phyloP scores from a whole-genome alignment of 805 yeast genomes.

The Helenozyma baotianmanensis region DNA sequence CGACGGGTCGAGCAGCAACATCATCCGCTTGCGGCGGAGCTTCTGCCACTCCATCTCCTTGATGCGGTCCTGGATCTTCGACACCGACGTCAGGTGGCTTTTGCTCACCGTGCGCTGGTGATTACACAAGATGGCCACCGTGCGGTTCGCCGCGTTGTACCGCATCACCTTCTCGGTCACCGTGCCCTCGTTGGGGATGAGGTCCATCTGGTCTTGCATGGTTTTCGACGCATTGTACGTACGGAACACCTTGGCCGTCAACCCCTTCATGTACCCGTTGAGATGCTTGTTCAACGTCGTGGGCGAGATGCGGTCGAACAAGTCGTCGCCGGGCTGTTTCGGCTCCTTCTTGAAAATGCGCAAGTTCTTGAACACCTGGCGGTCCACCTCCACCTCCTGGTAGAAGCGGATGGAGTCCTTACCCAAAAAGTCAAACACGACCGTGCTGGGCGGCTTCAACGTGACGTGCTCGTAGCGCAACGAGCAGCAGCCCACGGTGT shows the following conservation, averaged over 20 bases:
- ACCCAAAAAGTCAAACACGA: constrained; percentile 89
- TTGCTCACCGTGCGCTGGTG: constrained; percentile 93
- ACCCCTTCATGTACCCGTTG: constrained; percentile 86
- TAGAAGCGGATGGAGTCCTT: constrained; percentile 89
- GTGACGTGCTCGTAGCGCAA: constrained; percentile 86
- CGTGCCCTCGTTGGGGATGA: constrained; percentile 81
- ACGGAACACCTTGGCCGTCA: constrained; percentile 96
- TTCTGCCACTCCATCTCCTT: constrained; percentile 84
- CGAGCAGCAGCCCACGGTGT: constrained; percentile 97
- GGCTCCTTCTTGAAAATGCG: constrained; percentile 85
- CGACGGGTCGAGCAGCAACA: constrained; percentile 58
- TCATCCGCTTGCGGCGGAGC: constrained; percentile 65
- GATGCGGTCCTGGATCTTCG: constrained; percentile 70
- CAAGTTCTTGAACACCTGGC: constrained; percentile 87
- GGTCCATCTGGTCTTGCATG: constrained; percentile 90
- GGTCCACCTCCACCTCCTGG: constrained; percentile 88
- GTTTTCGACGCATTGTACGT: constrained; percentile 95
- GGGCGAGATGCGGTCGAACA: constrained; percentile 89
- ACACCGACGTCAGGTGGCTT: constrained; percentile 75
- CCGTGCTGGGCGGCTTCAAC: constrained; percentile 77
- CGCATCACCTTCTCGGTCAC: constrained; percentile 82
- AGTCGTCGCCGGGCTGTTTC: constrained; percentile 85
- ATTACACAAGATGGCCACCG: constrained; percentile 93
- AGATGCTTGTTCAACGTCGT: constrained; percentile 76
- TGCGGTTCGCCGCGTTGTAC: constrained; percentile 92